A percentile compares a stretch with the other conserved stretches of the same genome.
Evolutionary conservation across 2,329 filamentous ascomycete species (phyloP).

Genomic region (Fusarium albidum): DNA sequence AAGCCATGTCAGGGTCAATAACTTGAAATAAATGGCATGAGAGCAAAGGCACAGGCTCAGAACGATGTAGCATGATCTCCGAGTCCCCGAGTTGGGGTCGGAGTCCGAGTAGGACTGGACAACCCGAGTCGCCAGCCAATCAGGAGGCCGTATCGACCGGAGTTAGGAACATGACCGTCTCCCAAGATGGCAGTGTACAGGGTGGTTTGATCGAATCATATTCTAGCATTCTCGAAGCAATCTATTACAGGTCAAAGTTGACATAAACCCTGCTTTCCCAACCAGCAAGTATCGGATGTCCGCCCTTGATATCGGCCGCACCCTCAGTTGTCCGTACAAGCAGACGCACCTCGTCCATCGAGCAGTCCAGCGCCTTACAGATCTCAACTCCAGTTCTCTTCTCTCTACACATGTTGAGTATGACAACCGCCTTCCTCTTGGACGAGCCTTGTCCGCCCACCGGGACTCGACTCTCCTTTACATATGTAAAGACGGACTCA

Average conservation of each 20-base stretch:
- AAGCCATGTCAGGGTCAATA: too few relatives aligned
- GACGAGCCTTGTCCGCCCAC: constrained; percentile 24
- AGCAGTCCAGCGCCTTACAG: constrained; percentile 30
- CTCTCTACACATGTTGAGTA: constrained; percentile 56
- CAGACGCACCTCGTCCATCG: constrained; percentile 20
- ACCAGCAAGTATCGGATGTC: background rate
- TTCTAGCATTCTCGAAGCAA: too few relatives aligned
- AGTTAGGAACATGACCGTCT: too few relatives aligned
- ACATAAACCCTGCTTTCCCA: constrained; percentile 37
- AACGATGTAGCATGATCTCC: too few relatives aligned
- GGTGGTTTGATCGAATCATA: too few relatives aligned
- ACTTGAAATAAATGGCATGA: too few relatives aligned
- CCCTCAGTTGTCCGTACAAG: constrained; percentile 28
- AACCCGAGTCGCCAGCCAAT: too few relatives aligned
- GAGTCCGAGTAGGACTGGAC: too few relatives aligned
- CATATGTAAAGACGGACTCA: constrained; percentile 65
- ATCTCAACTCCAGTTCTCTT: constrained; percentile 41
- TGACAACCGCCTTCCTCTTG: constrained; percentile 47
- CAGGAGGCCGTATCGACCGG: too few relatives aligned
- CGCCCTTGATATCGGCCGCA: background rate
- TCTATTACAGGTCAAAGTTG: constrained; percentile 15
- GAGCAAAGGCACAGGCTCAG: too few relatives aligned
- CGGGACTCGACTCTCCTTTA: constrained; percentile 46
- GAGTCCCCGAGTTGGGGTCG: too few relatives aligned
- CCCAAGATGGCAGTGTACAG: too few relatives aligned